Evolutionary conservation across 176 grass and related monocot species (phyloP), one percentile per base, ranked within the genome.

Genomic region (Themeda triandra): DNA sequence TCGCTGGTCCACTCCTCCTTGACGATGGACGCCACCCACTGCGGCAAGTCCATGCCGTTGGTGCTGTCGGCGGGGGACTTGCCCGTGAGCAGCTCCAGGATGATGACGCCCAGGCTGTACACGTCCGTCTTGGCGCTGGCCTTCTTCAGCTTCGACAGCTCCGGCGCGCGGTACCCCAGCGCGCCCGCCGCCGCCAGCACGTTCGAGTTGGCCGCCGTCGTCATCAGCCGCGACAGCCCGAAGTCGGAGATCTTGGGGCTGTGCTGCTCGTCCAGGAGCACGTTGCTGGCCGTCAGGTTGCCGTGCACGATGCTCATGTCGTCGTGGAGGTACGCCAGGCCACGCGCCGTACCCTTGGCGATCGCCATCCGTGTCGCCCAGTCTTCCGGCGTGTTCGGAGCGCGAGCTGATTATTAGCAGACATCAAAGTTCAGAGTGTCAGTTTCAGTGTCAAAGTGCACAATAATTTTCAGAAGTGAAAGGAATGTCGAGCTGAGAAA

Each of bases 131-230:
- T 94, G 6, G 90, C 70, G 53, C 67, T 94, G 0, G 83, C 88
- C 72, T 97, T 97, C 86, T 97, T 94, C 13, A 94, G 86, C 86
- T 94, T 97, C 8, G 90, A 94, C 63, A 94, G 88, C 81, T 97
- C 94, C 0, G 94, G 94, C 4, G 90, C 94, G 33, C 90, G 90
- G 77, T 94, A 97, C 0, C 92, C 92, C 11, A 97, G 71, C 6
- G 90, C 90, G 46, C 80, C 82, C 0, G 87, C 83, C 4, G 92
- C 89, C 6, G 90, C 88, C 10, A 97, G 89, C n/a, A 87, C 90
- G 24, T 83, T 92, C 23, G 90, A 97, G 90, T 89, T 91, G 5
- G 92, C 95, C 0, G 92, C 77, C 0, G 90, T 49, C 10, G 92
- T 94, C 92, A 98, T 95, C 21, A 98, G 92, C 11, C 92, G 95